Base-by-base conservation (phyloP, 306 rosid genomes). In the Urtica urens region DNA sequence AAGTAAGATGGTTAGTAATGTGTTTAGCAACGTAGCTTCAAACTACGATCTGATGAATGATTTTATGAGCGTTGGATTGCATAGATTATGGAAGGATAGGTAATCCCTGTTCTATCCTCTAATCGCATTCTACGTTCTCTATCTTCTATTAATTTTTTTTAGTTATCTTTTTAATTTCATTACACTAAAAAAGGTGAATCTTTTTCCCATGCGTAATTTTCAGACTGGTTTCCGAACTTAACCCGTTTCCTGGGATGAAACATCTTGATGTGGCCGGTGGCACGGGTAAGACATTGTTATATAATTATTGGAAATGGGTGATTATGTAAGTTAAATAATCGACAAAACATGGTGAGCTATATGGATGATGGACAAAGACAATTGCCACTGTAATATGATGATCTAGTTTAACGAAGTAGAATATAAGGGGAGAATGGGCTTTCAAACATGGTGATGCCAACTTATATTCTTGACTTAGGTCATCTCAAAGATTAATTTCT, bases 241-340 rank as follows among this genome's bases (percentile, higher is more conserved):
- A 77, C 72, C 99, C 99, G 38, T 90, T 85, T 79, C 93, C 81
- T 52, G 94, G 96, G 67, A 90, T 82, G 94, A 81, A 73, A 60
- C 99, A 85, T 82, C 95, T 90, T 44, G 99, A 90, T 58, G 93
- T 81, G 49, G 94, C 99, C 51, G 99, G 99, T 60, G 99, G 96
- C 55, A 90, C 99, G 71, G 99, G 99, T 79, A 23, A 40, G 68
- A 58, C 13, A 48, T 35, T 16, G 10, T 35, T 35, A 35, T 9
- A 1, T 35, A 13, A 35, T 7, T 35, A 2, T 10, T 35, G 0
- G 10, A 35, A 16, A 1, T 35, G n/a, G n/a, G n/a, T n/a, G n/a
- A n/a, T n/a, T n/a, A n/a, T n/a, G n/a, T n/a, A n/a, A n/a, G n/a
- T n/a, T n/a, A n/a, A n/a, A n/a, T n/a, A n/a, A n/a, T n/a, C n/a